Base-by-base conservation (phyloP, 495 filamentous ascomycete species). In the Oleoguttula mirabilis region DNA sequence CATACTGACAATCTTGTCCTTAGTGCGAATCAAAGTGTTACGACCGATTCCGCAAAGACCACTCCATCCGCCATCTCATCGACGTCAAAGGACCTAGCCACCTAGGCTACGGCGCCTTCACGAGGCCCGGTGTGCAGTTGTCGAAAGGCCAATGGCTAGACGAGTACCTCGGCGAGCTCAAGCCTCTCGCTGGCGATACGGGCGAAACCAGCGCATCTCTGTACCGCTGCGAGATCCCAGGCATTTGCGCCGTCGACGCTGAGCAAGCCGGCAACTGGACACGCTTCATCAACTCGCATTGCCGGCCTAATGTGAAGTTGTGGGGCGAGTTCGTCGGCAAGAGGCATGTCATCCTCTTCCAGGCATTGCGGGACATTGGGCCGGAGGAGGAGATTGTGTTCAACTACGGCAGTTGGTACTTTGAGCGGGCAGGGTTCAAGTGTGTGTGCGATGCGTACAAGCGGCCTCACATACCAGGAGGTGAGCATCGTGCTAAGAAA, bases 251-350 rank as follows among this genome's bases (percentile, higher is more conserved):
- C 37, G 17, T 39, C 20, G 37, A 39, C 17, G 37, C 37, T 19
- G 37, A 39, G 23, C 11, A 39, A 14, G 20, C 19, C 15, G 37
- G 37, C 3, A 39, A 39, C 10, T 39, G 37, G 37, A 39, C 37
- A 8, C 37, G 37, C 4, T 39, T 21, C 15, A 21, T 39, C 37
- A 39, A 39, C 24, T 39, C 37, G 11, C 3, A 10, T 14, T 39
- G 37, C 15, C 4, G 27, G 6, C 37, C 37, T 3, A 39, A 39
- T 22, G 19, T 39, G 4, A 27, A 21, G 6, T 7, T 14, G 4
- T 24, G 7, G 3, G 21, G 11, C n/a, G 8, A 11, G 3, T 7
- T 28, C 25, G n/a, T 28, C n/a, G 25, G 25, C n/a, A n/a, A n/a
- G 7, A 7, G 25, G 25, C 25, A 28, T 7, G 25, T 28, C n/a